Evolutionary conservation across 1,139 yeast genomes (phyloP), one percentile per base, ranked within the genome.

Genomic region (Hansenula anomala): DNA sequence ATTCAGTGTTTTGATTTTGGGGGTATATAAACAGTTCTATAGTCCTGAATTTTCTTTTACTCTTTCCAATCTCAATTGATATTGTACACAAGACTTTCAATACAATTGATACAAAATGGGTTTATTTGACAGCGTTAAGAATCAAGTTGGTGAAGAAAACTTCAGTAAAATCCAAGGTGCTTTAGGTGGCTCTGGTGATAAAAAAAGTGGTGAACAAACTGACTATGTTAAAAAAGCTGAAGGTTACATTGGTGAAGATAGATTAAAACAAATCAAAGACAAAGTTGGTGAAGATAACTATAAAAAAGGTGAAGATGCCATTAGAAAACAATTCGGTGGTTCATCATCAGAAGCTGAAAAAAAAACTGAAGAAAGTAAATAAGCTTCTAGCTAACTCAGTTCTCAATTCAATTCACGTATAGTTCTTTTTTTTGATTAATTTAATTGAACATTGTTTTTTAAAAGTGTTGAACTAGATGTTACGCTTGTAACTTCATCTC

Each of bases 221-320:
- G 36, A 45, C 41, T 46, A 47, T 42, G 49, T 46, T 30, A 41
- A 43, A 41, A 46, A 49, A 43, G 34, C 48, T 20, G 53, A 49
- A 40, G 38, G 45, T 22, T 46, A 37, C 45, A 34, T 46, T 22
- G 50, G 53, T 36, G 41, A 44, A 17, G 51, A 46, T 7, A 45
- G 36, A 27, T 27, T 49, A 36, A 36, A 40, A 28, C 38, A 45
- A 33, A 37, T 49, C 42, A 47, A 47, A 41, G 15, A 15, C 37
- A 49, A 47, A 43, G 52, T 49, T 36, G 53, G 53, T 34, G 46
- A 42, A 31, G 37, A 28, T 28, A 49, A 46, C 47, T 48, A 33
- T 37, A 27, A 39, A 23, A 48, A 48, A 41, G 51, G 45, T 30
- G 51, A 49, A 46, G 30, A 36, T n/a, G 24, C 13, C 15, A n/a